A percentile compares a stretch with the other conserved stretches of the same genome.
Evolutionary conservation across 371 early-diverging fungal genomes (phyloP).

Genomic region (Polyrhizophydium stewartii): DNA sequence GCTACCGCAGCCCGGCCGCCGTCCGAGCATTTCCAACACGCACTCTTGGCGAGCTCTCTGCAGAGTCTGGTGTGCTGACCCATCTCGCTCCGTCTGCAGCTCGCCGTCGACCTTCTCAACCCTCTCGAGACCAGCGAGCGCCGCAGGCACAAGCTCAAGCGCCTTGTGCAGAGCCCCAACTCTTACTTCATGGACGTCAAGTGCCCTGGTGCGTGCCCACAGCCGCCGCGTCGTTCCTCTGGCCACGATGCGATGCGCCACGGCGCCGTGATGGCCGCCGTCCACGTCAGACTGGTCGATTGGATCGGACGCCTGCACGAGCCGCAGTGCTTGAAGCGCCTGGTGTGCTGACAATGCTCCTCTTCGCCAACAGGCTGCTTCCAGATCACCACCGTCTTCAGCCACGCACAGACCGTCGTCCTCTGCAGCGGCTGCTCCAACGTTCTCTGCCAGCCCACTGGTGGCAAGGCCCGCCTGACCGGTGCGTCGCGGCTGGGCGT

Average conservation of each 20-base stretch:
- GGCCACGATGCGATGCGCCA: too few species aligned
- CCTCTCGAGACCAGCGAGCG: constrained; percentile 92
- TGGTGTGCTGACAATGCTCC: too few species aligned
- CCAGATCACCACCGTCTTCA: constrained; percentile 96
- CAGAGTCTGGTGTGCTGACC: too few species aligned
- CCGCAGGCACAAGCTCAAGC: constrained; percentile 98
- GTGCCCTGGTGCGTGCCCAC: constrained; percentile 83
- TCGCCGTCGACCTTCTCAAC: constrained; percentile 98
- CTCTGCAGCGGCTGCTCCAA: constrained; percentile 93
- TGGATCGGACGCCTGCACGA: too few species aligned
- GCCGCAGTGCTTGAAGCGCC: too few species aligned
- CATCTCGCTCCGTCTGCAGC: constrained; percentile 55
- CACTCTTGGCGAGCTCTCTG: too few species aligned
- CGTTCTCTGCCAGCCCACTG: constrained; percentile 98
- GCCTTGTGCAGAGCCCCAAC: constrained; percentile 98
- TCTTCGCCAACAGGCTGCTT: constrained; percentile 69
- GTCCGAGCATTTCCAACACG: too few species aligned
- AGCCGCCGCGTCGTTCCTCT: too few species aligned
- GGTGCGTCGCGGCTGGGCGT: constrained; percentile 33
- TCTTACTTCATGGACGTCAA: constrained; percentile 99
- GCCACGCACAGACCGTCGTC: constrained; percentile 98
- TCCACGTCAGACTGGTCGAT: too few species aligned
- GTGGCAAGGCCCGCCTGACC: constrained; percentile 97
- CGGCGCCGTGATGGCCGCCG: too few species aligned
- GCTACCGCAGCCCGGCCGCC: too few species aligned